These are phyloP conservation scores for Pythium diclinum DNA, from an alignment of 352 stramenopile species.

Conservation along the genomic window DNA sequence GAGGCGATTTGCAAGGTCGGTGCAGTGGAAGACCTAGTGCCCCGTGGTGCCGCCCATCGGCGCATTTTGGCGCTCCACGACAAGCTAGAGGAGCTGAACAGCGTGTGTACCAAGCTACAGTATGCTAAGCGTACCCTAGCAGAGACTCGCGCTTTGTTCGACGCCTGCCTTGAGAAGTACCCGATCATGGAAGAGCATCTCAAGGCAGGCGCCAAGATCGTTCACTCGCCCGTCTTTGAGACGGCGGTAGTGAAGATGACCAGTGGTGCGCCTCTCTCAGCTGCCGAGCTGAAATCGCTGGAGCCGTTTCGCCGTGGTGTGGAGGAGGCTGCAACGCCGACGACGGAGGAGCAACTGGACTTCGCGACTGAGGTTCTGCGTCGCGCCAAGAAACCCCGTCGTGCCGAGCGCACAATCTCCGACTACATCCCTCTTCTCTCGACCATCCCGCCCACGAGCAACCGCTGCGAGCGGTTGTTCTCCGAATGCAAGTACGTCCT, in stretches of 20 bases:
- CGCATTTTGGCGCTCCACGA: conserved; percentile 11
- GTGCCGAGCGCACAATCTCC: neutral
- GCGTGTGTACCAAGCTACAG: conserved; percentile 21
- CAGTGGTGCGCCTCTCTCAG: no score
- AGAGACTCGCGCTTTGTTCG: conserved; percentile 17
- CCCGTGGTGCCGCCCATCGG: conserved; percentile 11
- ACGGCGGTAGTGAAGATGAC: conserved; percentile 10
- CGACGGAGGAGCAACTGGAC: neutral
- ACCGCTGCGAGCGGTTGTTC: neutral
- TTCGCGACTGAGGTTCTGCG: neutral
- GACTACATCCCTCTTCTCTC: neutral
- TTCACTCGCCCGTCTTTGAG: conserved; percentile 16
- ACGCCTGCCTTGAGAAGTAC: conserved; percentile 16
- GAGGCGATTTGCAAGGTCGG: conserved; percentile 13
- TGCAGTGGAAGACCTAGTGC: conserved; percentile 25
- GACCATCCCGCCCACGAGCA: neutral
- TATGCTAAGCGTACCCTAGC: conserved; percentile 6
- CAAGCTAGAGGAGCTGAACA: conserved; percentile 23
- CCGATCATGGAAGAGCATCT: conserved; percentile 7
- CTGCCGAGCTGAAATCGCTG: neutral
- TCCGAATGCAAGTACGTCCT: neutral
- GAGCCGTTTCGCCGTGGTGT: neutral
- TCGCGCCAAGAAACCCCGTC: neutral
- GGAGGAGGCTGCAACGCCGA: no score
- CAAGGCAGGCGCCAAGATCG: neutral